Percentiles rank a stretch among this genome's conserved stretches.
Evolutionary conservation across 225 moss, liverwort and hornwort species (phyloP).

Genomic region (Pleurozium schreberi): DNA sequence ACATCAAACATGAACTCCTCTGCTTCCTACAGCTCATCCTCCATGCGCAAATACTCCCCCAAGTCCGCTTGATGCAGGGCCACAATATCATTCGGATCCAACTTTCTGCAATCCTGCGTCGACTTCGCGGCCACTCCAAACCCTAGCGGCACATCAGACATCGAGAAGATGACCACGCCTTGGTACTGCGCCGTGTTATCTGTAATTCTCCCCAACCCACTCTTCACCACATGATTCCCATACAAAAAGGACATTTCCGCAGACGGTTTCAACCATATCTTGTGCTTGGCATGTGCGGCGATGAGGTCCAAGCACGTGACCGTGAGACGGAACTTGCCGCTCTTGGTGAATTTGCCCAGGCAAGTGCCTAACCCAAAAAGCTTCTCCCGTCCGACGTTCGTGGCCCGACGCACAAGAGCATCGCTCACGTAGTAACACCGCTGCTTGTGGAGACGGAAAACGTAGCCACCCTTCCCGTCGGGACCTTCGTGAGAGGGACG

Average conservation of each 20-base stretch:
- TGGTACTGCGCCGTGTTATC: constrained; percentile 75
- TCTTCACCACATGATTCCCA: constrained; percentile 72
- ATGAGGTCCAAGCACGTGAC: constrained; percentile 70
- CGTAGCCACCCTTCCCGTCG: constrained; percentile 54
- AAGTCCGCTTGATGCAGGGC: constrained; percentile 75
- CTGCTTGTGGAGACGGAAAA: constrained; percentile 79
- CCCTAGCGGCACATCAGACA: constrained; percentile 82
- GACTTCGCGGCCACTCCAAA: constrained; percentile 83
- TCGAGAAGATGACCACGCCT: constrained; percentile 73
- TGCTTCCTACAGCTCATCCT: constrained; percentile 63
- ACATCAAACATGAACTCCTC: not conserved
- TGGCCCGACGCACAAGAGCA: constrained; percentile 61
- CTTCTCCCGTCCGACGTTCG: constrained; percentile 68
- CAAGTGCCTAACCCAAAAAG: constrained; percentile 66
- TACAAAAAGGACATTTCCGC: constrained; percentile 82
- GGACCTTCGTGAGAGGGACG: constrained; percentile 58
- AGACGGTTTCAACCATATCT: constrained; percentile 83
- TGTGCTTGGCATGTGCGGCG: constrained; percentile 73
- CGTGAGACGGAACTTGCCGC: constrained; percentile 65
- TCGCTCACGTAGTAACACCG: constrained; percentile 66
- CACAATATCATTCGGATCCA: constrained; percentile 82
- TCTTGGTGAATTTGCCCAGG: constrained; percentile 81
- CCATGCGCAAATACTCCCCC: constrained; percentile 77
- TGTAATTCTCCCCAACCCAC: constrained; percentile 70
- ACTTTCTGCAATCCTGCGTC: constrained; percentile 75